Percentiles rank a stretch among this genome's conserved stretches.
phyloP scores from a whole-genome alignment of 163 green algal genomes.

The Chlorella variabilis region DNA sequence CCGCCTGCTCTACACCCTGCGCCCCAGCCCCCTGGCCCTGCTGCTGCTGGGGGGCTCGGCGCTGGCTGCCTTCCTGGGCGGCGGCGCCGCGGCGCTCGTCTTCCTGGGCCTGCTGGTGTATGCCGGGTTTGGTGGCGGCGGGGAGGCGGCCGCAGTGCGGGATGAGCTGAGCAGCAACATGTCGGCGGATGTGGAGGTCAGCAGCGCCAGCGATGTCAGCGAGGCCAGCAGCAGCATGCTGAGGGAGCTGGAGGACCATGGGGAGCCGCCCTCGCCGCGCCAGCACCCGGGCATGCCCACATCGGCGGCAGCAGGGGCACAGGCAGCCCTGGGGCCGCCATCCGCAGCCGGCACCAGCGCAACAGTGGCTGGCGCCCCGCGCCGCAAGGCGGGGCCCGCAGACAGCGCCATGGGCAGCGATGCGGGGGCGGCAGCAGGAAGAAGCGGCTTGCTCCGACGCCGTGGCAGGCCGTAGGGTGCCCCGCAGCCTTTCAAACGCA shows the following conservation, averaged over 20 bases:
- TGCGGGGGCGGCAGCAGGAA: neutral
- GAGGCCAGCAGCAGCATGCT: constrained; percentile 31
- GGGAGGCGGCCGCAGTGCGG: neutral
- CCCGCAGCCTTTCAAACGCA: neutral
- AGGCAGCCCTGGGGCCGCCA: neutral
- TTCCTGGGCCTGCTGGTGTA: constrained; percentile 34
- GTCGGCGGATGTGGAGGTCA: neutral
- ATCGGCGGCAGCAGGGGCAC: neutral
- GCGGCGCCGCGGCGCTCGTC: neutral
- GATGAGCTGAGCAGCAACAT: constrained; percentile 11
- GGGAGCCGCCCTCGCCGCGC: constrained; percentile 20
- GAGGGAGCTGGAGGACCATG: constrained; percentile 4
- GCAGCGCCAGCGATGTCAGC: neutral
- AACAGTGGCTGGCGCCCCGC: neutral
- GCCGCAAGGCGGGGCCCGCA: neutral
- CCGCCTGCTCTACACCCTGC: constrained; percentile 36
- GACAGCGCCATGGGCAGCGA: constrained; percentile 37
- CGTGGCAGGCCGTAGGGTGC: neutral
- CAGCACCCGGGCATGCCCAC: neutral
- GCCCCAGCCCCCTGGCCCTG: constrained; percentile 27
- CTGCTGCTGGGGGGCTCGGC: constrained; percentile 12
- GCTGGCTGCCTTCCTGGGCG: constrained; percentile 12
- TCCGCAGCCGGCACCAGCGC: neutral
- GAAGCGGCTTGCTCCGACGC: neutral
- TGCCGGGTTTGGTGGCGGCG: neutral